Percentiles rank a stretch among this genome's conserved stretches.
These are phyloP conservation scores for Nitzschia putrida DNA, from an alignment of 108 stramenopile species.

Conservation along the genomic window DNA sequence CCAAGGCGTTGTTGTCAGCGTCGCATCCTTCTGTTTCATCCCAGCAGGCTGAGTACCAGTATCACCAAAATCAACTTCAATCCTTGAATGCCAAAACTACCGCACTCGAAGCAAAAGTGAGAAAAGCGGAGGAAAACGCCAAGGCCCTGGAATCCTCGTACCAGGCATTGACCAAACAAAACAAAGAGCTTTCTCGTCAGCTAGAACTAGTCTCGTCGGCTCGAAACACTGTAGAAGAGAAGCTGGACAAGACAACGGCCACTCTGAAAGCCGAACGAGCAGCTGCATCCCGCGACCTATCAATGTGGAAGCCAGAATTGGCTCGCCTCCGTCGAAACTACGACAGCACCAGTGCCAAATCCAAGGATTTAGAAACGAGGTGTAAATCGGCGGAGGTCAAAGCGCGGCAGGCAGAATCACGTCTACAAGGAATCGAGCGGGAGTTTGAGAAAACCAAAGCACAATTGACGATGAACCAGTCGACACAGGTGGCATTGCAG, in stretches of 20 bases:
- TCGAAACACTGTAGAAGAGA: constrained; percentile 13
- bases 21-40: constrained; percentile 5
- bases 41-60: constrained; percentile 5
- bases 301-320: constrained; percentile 12
- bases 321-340: constrained; percentile 3
- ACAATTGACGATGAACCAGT: background rate
- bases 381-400: constrained; percentile 4
- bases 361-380: background rate
- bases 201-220: constrained; percentile 20
- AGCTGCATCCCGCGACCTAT: constrained; percentile 1
- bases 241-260: background rate
- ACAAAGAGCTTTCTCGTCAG: constrained; percentile 22
- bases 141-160: constrained; percentile 15
- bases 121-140: constrained; percentile 1
- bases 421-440: background rate
- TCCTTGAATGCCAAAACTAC: background rate
- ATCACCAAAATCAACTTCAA: constrained; percentile 3
- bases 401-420: background rate
- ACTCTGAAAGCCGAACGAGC: constrained; percentile 3
- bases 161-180: constrained; percentile 32
- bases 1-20: constrained; percentile 6
- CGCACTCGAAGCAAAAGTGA: background rate
- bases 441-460: constrained; percentile 4
- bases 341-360: background rate
- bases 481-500: constrained; percentile 2